Percentiles rank a stretch among this genome's conserved stretches.
phyloP scores from a whole-genome alignment of 2,329 filamentous ascomycete species.

The Diaporthe citriasiana region DNA sequence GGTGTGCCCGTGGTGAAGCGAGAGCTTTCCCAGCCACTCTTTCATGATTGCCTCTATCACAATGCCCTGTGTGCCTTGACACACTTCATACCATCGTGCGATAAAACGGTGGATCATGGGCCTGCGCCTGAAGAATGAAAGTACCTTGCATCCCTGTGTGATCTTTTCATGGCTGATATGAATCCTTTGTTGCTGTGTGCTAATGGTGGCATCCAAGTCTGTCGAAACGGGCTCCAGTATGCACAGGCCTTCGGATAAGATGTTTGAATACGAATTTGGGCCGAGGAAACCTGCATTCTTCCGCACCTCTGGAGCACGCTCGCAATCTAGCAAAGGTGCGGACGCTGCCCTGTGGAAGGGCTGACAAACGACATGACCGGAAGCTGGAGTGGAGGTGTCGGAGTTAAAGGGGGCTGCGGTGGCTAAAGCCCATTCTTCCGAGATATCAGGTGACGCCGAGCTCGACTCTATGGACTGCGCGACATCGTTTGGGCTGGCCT shows the following conservation, averaged over 20 bases:
- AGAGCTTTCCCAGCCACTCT: conserved; percentile 51
- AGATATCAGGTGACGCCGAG: conserved; percentile 14
- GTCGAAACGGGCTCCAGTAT: conserved; percentile 47
- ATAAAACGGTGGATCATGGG: conserved; percentile 50
- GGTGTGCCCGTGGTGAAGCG: conserved; percentile 47
- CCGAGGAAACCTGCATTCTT: conserved; percentile 51
- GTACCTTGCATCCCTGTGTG: conserved; percentile 49
- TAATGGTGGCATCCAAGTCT: conserved; percentile 45
- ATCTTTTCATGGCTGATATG: conserved; percentile 51
- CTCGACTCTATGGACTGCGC: conserved; percentile 46
- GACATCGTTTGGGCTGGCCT: conserved; percentile 41
- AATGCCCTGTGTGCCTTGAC: conserved; percentile 48
- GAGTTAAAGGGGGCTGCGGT: conserved; percentile 25
- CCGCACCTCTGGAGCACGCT: conserved; percentile 43
- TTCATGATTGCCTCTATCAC: conserved; percentile 51
- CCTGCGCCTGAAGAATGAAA: conserved; percentile 51
- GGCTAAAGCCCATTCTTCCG: neutral
- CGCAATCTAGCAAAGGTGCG: conserved; percentile 48
- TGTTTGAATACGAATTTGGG: conserved; percentile 50
- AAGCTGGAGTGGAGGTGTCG: conserved; percentile 27
- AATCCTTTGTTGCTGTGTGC: conserved; percentile 45
- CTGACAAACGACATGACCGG: conserved; percentile 45
- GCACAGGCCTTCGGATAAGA: conserved; percentile 51
- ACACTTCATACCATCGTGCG: conserved; percentile 49
- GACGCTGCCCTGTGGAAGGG: conserved; percentile 49